These are phyloP conservation scores for Escovopsis weberi DNA, from an alignment of 2,329 filamentous ascomycete genomes.

Conservation along the genomic window DNA sequence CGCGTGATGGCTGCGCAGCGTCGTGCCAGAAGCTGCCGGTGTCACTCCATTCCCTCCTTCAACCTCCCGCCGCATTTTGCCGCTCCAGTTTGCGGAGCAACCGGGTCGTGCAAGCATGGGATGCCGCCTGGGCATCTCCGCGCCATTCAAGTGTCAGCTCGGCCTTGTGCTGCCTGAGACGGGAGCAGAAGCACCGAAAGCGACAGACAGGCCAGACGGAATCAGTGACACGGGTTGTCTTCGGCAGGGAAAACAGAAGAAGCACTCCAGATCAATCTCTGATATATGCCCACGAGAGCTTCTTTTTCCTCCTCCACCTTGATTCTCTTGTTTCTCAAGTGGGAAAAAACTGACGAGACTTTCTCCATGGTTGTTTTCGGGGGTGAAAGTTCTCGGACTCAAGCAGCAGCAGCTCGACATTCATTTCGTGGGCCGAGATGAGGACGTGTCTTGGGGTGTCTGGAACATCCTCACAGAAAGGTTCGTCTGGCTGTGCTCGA, in stretches of 20 bases:
- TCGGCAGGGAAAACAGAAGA: background rate
- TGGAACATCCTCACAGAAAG: background rate
- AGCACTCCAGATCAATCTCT: background rate
- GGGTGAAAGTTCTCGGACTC: background rate
- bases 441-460: background rate
- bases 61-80: constrained; percentile 1
- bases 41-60: background rate
- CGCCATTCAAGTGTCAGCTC: background rate
- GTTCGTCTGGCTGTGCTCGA: background rate
- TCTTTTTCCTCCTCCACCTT: background rate
- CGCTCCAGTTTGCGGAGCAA: background rate
- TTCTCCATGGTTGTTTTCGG: background rate
- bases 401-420: background rate
- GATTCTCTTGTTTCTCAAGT: no score
- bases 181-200: constrained; percentile 1
- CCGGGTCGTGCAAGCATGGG: constrained; percentile 5
- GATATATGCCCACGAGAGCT: background rate
- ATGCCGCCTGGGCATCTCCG: background rate
- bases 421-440: background rate
- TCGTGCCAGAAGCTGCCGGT: background rate
- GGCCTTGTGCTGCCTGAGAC: background rate
- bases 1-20: background rate
- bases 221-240: constrained; percentile 1
- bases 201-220: background rate
- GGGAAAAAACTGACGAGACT: no score